These are phyloP conservation scores for Aspergillus proliferans DNA, from an alignment of 2,329 filamentous ascomycete species.

Conservation along the genomic window DNA sequence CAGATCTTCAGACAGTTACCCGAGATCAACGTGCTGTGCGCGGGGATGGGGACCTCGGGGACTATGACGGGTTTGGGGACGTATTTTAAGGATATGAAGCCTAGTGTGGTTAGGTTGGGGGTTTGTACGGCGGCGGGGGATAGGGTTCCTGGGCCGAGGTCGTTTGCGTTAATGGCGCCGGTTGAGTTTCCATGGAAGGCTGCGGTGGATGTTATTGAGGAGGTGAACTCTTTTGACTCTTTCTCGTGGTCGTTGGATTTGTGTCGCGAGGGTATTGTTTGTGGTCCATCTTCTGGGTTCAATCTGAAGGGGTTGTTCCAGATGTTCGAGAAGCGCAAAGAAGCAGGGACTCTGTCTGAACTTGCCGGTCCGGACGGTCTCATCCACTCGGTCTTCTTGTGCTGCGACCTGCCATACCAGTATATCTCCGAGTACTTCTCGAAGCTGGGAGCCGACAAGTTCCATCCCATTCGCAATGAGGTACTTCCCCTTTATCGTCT, in stretches of 20 bases:
- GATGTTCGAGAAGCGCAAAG: constrained; percentile 46
- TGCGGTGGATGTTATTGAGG: constrained; percentile 51
- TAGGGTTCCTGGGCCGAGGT: constrained; percentile 54
- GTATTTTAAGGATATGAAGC: constrained; percentile 46
- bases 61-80: constrained; percentile 47
- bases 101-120: constrained; percentile 31
- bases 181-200: constrained; percentile 55
- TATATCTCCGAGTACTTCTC: constrained; percentile 57
- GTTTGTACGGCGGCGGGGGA: constrained; percentile 55
- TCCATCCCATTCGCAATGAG: constrained; percentile 46
- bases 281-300: constrained; percentile 57
- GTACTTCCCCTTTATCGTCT: constrained; percentile 19
- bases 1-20: constrained; percentile 54
- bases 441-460: constrained; percentile 46
- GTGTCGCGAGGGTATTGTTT: constrained; percentile 53
- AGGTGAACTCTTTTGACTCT: constrained; percentile 51
- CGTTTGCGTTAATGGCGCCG: constrained; percentile 44
- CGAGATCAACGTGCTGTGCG: constrained; percentile 51
- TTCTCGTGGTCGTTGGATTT: constrained; percentile 50
- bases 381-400: constrained; percentile 54
- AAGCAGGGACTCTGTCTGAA: constrained; percentile 38
- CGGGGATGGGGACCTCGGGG: constrained; percentile 53
- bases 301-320: constrained; percentile 50
- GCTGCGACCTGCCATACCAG: constrained; percentile 59
- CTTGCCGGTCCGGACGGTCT: constrained; percentile 42